These are phyloP conservation scores for Aspergillus costaricaensis DNA, from an alignment of 2,329 filamentous ascomycete genomes.

Conservation along the genomic window DNA sequence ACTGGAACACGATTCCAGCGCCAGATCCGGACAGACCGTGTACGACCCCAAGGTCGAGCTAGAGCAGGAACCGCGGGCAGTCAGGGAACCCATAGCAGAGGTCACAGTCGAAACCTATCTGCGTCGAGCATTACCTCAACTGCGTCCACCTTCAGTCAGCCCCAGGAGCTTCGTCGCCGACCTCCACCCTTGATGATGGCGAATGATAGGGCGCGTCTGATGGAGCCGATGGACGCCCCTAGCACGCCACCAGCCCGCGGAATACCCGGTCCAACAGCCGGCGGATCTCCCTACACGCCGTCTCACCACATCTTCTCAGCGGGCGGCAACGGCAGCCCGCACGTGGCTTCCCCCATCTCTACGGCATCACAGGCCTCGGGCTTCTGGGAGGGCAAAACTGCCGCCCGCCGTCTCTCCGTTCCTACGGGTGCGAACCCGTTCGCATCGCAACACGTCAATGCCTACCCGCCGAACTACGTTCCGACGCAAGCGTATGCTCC, in stretches of 20 bases:
- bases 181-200: constrained; percentile 84
- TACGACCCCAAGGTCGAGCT: constrained; percentile 72
- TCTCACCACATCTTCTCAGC: constrained; percentile 75
- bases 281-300: constrained; percentile 78
- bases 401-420: constrained; percentile 76
- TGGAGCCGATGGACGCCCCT: constrained; percentile 67
- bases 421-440: constrained; percentile 76
- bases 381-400: constrained; percentile 70
- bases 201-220: constrained; percentile 61
- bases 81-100: constrained; percentile 68
- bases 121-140: constrained; percentile 83
- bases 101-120: constrained; percentile 82
- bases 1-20: constrained; percentile 89
- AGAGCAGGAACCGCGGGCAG: constrained; percentile 77
- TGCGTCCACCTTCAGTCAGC: constrained; percentile 66
- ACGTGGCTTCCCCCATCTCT: constrained; percentile 75
- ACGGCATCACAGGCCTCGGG: constrained; percentile 69
- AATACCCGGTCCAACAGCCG: constrained; percentile 68
- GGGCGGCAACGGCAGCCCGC: constrained; percentile 69
- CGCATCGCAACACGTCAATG: constrained; percentile 60
- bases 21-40: constrained; percentile 84
- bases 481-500: constrained; percentile 58
- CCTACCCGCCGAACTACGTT: constrained; percentile 60
- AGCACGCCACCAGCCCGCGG: constrained; percentile 63
- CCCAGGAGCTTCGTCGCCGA: constrained; percentile 65